Evolutionary conservation across 768 basidiomycete genomes (phyloP).

Genomic region (Kwoniella mangroviensis): DNA sequence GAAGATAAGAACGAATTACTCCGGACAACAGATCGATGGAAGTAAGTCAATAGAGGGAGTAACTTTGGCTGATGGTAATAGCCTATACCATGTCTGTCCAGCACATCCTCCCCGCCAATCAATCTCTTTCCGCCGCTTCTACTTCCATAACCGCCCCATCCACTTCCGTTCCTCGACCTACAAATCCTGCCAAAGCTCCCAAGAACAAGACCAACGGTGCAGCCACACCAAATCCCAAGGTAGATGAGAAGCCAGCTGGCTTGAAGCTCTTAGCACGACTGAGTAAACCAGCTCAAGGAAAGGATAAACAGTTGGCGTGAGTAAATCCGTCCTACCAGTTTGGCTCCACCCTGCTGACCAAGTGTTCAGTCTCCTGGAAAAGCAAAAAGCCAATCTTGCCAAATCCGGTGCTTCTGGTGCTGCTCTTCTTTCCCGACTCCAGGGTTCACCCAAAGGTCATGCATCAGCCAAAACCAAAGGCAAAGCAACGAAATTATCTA

Average conservation of each 20-base stretch:
- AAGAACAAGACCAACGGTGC: conserved; percentile 7
- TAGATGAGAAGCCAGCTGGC: conserved; percentile 37
- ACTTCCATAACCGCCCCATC: conserved; percentile 3
- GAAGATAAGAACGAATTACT: conserved; percentile 35
- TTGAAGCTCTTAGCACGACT: conserved; percentile 40
- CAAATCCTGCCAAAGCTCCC: conserved; percentile 6
- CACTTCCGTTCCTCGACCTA: conserved; percentile 6
- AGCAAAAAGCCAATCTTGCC: conserved; percentile 44
- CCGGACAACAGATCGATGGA: conserved; percentile 40
- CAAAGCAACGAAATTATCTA: conserved; percentile 6
- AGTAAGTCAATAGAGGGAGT: conserved; percentile 29
- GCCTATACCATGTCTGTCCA: conserved; percentile 38
- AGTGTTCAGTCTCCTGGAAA: conserved; percentile 33
- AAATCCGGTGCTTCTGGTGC: conserved; percentile 26
- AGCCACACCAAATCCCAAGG: conserved; percentile 2
- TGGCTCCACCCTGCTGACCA: not conserved
- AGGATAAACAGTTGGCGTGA: conserved; percentile 42
- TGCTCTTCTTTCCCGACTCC: conserved; percentile 37
- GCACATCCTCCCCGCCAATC: conserved; percentile 38
- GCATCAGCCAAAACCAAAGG: conserved; percentile 26
- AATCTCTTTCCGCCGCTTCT: conserved; percentile 27
- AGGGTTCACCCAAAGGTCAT: conserved; percentile 22
- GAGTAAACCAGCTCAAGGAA: conserved; percentile 31
- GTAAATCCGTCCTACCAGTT: conserved; percentile 5
- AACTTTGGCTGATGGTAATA: conserved; percentile 22